Evolutionary conservation across 331 rosid species (phyloP), one percentile per base, ranked within the genome.

Genomic region (Acacia pycnantha): DNA sequence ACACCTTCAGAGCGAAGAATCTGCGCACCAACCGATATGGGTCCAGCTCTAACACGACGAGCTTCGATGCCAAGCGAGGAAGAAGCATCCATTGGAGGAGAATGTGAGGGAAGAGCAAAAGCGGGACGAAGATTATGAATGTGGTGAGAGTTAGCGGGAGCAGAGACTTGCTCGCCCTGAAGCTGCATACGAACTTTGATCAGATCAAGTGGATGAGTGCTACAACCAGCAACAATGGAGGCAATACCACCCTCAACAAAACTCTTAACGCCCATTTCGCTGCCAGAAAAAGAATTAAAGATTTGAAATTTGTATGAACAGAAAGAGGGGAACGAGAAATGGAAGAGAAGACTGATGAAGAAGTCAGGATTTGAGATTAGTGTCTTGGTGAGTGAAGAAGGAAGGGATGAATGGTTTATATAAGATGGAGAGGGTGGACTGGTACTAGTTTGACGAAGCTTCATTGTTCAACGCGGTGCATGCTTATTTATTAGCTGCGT

Each of bases 131-230:
- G 89, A 82, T 48, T 81, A 4, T 84, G 88, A 3, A 82, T 5
- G 1, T 73, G 84, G 29, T 85, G 80, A 16, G 68, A 77, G 81
- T n/a, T 80, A 59, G 6, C 58, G 11, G 75, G 10, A 56, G 43
- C 43, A 48, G 84, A 85, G 33, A 37, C 37, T 0, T 73, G 84
- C 73, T 90, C 92, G 24, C 94, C 93, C 65, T 90, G 92, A 43
- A 95, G 97, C 18, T 93, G 97, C 97, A 95, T 93, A 0, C 98
- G 94, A 40, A 95, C 97, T 75, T 95, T 95, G 87, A 95, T 91
- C 11, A 95, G 94, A 81, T 95, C 97, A 2, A 95, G 85, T 0
- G 98, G 97, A 88, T 95, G 97, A n/a, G 98, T 95, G 29, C 95
- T 84, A 70, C 89, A 88, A 1, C 97, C 97, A 1, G 98, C 97